Base-by-base conservation (phyloP, 192 early-diverging fungal species). In the Coemansia sp. region DNA sequence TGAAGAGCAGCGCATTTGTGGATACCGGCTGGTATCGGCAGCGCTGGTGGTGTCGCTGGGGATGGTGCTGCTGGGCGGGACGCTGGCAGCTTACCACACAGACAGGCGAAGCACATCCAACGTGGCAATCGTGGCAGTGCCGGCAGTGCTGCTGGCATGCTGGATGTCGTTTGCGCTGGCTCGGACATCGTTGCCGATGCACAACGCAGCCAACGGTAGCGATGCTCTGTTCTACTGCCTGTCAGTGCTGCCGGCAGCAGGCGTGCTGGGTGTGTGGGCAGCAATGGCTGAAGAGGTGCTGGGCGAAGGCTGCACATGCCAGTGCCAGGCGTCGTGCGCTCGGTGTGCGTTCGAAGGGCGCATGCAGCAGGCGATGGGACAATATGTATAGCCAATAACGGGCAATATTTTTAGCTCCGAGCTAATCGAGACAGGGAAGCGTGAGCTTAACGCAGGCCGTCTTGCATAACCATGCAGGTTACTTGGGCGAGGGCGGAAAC, bases 171-270 rank as follows among this genome's bases (percentile, higher is more conserved):
- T 68, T 68, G 72, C n/a, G 39, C 62, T 80, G 51, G 77, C 77
- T 23, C 72, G 72, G 48, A 61, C 67, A 38, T 68, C 72, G 47
- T 38, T 71, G 65, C 72, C 77, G 8, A 71, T 71, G 64, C 49
- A 49, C 49, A 68, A 37, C 47, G 31, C 55, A 10, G 77, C 77
- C 26, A 80, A 80, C 52, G 63, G 61, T 6, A 80, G 77, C 60
- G 77, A 80, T 10, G 77, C 77, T 16, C 59, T 80, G 35, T 80
- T 74, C 38, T 80, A 80, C 65, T 80, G 77, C 29, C 50, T 80
- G 57, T 64, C 72, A 3, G 68, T 80, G 9, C 68, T 80, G 14
- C 77, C 77, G 27, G 52, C 54, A 10, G 64, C 57, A 4, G 77
- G 68, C 12, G 52, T 52, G 41, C 26, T 71, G 38, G 61, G n/a